phyloP scores from a whole-genome alignment of 108 stramenopile species.

The Cyclotella sp. region DNA sequence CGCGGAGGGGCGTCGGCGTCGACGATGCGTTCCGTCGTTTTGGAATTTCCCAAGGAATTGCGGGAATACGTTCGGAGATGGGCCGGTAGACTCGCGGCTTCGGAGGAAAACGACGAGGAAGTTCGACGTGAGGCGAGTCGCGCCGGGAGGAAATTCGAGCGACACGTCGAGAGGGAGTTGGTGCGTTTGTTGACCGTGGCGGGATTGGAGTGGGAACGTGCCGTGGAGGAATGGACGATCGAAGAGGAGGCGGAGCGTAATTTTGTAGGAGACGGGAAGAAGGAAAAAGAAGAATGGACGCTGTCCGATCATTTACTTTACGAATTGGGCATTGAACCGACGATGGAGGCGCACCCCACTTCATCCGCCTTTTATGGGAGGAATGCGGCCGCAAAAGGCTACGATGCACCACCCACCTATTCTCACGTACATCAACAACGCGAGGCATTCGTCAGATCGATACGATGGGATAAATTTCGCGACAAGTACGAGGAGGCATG shows the following conservation, averaged over 20 bases:
- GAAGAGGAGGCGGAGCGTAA: neutral
- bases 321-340: conserved; percentile 49
- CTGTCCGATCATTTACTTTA: conserved; percentile 50
- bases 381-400: neutral
- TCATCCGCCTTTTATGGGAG: conserved; percentile 34
- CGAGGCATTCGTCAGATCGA: conserved; percentile 28
- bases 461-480: conserved; percentile 42
- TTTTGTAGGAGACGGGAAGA: neutral
- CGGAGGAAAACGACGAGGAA: neutral
- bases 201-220: conserved; percentile 53
- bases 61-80: neutral
- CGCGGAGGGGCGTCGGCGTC: conserved; percentile 11
- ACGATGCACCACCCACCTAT: conserved; percentile 13
- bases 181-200: conserved; percentile 65
- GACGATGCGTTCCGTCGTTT: conserved; percentile 27
- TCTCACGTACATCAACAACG: conserved; percentile 34
- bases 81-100: too few species aligned
- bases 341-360: conserved; percentile 4
- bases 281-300: conserved; percentile 33
- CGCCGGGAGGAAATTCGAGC: conserved; percentile 7
- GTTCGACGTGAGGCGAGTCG: conserved; percentile 1
- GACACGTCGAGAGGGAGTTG: conserved; percentile 53
- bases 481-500: conserved; percentile 37
- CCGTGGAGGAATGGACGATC: neutral
- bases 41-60: conserved; percentile 38